Evolutionary conservation across 441 rosid genomes (phyloP), one percentile per base, ranked within the genome.

Genomic region (Jatropha multifida): DNA sequence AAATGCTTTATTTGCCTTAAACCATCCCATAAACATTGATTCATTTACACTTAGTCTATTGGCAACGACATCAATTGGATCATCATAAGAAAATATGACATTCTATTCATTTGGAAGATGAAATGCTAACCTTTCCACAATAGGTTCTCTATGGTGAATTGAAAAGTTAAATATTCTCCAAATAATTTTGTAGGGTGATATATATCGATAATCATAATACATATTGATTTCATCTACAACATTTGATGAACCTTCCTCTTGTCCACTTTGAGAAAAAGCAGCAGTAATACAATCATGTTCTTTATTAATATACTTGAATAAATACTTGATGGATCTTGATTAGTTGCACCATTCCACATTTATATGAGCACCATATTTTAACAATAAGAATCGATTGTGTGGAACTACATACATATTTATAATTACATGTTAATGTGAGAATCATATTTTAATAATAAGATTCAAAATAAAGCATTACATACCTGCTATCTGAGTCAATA

Each of bases 301-400:
- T n/a, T 72, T 72, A 18, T 60, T 72, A 1, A 60, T 23, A 14
- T 72, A 72, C 23, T 23, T 23, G 23, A 23, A 23, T 23, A 23
- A 23, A 23, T 23, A 23, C 23, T 23, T 23, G 23, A 72, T 72
- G 2, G 54, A 41, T 5, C 52, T 44, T 38, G 40, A 23, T 26
- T 59, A 7, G 46, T 72, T 60, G 52, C 65, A 56, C 46, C 44
- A 20, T 40, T 71, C 65, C 1, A 71, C 65, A 37, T 56, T 71
- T 0, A 71, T 18, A 56, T 56, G 74, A 8, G 65, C 65, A 15
- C 27, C 37, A 59, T 54, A 71, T 7, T n/a, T 26, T 4, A 72
- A 46, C 3, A 72, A 14, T 5, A 61, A 14, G 11, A 42, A 5
- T 23, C 23, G 0, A 26, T 72, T 72, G 37, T 59, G 8, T 1